Percentiles rank a stretch among this genome's conserved stretches.
These are phyloP conservation scores for Anisodus tanguticus DNA, from an alignment of 257 asterid genomes.

Conservation along the genomic window DNA sequence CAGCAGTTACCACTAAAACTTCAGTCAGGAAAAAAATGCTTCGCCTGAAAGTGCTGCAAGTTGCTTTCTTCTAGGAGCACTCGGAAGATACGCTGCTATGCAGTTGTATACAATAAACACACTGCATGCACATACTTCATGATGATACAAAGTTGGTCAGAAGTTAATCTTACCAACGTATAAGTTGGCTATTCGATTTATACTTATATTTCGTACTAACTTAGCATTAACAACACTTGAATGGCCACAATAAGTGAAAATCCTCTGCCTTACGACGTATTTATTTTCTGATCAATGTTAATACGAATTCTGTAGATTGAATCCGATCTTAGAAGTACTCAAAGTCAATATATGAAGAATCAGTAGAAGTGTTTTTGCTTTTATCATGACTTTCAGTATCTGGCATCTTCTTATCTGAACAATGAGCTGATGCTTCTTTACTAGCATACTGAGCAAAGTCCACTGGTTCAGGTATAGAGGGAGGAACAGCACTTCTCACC, in stretches of 20 bases:
- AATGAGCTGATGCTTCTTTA: slow-evolving; percentile 33
- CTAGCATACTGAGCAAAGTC: slow-evolving; percentile 37
- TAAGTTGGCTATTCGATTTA: neutral
- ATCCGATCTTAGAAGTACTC: slow-evolving; percentile 44
- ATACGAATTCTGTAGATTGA: neutral
- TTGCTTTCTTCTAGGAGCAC: slow-evolving; percentile 11
- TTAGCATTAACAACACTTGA: neutral
- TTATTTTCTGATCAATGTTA: neutral
- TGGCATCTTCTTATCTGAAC: slow-evolving; percentile 45
- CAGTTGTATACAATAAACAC: slow-evolving; percentile 7
- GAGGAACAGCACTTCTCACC: slow-evolving; percentile 45
- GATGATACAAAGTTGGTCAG: neutral
- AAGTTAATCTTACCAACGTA: neutral
- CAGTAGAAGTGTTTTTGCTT: slow-evolving; percentile 31
- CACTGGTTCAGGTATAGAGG: slow-evolving; percentile 45
- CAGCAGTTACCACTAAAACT: neutral
- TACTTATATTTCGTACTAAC: neutral
- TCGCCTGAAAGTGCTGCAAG: slow-evolving; percentile 15
- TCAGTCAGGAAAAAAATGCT: neutral
- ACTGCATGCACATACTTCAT: slow-evolving; percentile 13
- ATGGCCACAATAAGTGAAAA: neutral
- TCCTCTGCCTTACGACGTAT: neutral
- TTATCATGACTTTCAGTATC: slow-evolving; percentile 35
- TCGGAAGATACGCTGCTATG: neutral
- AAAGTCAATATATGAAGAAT: slow-evolving; percentile 43